A percentile compares a stretch with the other conserved stretches of the same genome.
These are phyloP conservation scores for Talaromyces piceae DNA, from an alignment of 2,329 filamentous ascomycete species.

Conservation along the genomic window DNA sequence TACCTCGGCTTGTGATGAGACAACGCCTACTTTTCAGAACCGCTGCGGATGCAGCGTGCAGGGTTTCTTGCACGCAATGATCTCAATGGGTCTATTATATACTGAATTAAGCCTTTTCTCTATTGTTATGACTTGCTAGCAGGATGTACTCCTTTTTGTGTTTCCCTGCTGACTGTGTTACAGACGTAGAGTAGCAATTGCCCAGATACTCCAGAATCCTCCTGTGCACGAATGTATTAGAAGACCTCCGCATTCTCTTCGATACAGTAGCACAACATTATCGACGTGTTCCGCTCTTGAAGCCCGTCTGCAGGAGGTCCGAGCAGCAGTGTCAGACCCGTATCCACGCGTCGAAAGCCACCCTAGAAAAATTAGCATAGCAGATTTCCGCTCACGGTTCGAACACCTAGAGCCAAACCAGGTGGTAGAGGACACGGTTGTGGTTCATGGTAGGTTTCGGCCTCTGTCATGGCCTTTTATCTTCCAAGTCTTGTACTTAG, in stretches of 20 bases:
- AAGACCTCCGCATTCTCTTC: background rate
- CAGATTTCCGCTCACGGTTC: conserved; percentile 33
- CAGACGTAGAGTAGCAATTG: background rate
- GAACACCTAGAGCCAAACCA: conserved; percentile 30
- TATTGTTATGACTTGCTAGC: background rate
- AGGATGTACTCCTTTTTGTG: background rate
- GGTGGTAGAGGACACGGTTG: conserved; percentile 31
- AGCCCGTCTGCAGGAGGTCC: conserved; percentile 32
- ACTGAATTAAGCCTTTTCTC: background rate
- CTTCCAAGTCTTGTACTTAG: conserved; percentile 30
- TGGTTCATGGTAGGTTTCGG: conserved; percentile 37
- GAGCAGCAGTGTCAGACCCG: conserved; percentile 25
- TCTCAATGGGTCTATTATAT: conserved; percentile 16
- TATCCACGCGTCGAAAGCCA: conserved; percentile 32
- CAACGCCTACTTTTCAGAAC: conserved; percentile 46
- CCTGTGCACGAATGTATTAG: background rate
- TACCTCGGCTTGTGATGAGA: conserved; percentile 34
- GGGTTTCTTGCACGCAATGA: conserved; percentile 37
- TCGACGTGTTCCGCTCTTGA: conserved; percentile 26
- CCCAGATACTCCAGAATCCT: background rate
- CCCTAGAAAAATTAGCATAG: conserved; percentile 24
- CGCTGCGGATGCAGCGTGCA: conserved; percentile 58
- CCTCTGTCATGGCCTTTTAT: conserved; percentile 14
- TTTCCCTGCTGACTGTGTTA: background rate
- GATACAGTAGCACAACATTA: conserved; percentile 22